phyloP scores from a whole-genome alignment of 768 basidiomycete species.

The Suillus subluteus region DNA sequence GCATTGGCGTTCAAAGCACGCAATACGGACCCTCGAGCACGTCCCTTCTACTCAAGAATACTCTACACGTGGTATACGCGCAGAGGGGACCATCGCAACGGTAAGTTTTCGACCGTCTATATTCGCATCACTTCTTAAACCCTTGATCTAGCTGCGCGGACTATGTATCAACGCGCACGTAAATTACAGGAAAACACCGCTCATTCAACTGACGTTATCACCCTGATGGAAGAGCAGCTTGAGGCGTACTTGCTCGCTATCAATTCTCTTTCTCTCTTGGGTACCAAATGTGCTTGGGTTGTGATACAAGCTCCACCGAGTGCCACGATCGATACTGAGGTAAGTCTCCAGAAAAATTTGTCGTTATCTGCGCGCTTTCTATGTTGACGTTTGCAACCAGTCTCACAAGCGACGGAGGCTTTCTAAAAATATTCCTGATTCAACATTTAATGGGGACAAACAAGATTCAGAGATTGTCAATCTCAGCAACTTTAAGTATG shows the following conservation, averaged over 20 bases:
- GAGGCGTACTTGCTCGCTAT: constrained; percentile 87
- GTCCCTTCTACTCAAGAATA: constrained; percentile 87
- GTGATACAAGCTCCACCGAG: constrained; percentile 61
- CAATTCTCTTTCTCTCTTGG: constrained; percentile 84
- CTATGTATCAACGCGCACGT: constrained; percentile 91
- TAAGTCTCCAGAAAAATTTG: constrained; percentile 26
- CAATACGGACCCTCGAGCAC: constrained; percentile 86
- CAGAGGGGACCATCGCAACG: constrained; percentile 88
- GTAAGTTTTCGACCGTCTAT: constrained; percentile 49
- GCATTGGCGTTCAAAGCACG: constrained; percentile 91
- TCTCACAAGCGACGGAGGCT: constrained; percentile 73
- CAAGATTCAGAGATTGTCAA: constrained; percentile 79
- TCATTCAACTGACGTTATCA: constrained; percentile 40
- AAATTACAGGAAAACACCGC: constrained; percentile 60
- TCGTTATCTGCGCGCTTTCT: constrained; percentile 17
- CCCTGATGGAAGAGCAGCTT: constrained; percentile 66
- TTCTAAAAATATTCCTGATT: constrained; percentile 77
- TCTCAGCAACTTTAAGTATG: constrained; percentile 77
- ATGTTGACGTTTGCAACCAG: constrained; percentile 40
- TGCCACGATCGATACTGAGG: constrained; percentile 49
- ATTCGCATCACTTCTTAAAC: constrained; percentile 24
- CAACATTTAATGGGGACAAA: constrained; percentile 62
- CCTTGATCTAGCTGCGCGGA: constrained; percentile 69
- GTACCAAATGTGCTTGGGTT: constrained; percentile 83
- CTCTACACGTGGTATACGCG: constrained; percentile 93